These are phyloP conservation scores for Apiosordaria backusii DNA, from an alignment of 495 filamentous ascomycete species.

Conservation along the genomic window DNA sequence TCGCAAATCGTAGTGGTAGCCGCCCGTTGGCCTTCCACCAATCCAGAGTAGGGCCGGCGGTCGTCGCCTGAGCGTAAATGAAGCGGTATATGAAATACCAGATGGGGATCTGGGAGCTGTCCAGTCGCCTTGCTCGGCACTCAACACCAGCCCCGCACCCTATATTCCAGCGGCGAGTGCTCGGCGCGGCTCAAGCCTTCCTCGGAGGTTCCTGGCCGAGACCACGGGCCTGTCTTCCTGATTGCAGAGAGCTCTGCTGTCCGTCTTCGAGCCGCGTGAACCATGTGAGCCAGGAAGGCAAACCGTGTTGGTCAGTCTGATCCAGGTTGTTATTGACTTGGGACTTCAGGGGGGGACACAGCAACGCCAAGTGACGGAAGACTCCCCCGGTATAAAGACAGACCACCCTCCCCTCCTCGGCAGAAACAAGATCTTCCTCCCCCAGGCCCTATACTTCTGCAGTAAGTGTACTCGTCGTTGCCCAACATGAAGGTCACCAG, in stretches of 20 bases:
- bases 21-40: slow-evolving; percentile 17
- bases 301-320: not conserved
- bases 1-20: slow-evolving; percentile 11
- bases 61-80: slow-evolving; percentile 36
- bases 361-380: slow-evolving; percentile 10
- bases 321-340: not conserved
- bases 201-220: slow-evolving; percentile 47
- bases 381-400: slow-evolving; percentile 35
- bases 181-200: slow-evolving; percentile 33
- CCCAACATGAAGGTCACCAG: slow-evolving; percentile 45
- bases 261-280: slow-evolving; percentile 7
- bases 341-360: slow-evolving; percentile 4
- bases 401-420: slow-evolving; percentile 24
- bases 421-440: slow-evolving; percentile 7
- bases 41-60: slow-evolving; percentile 28
- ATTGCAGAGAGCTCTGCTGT: slow-evolving; percentile 33
- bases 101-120: slow-evolving; percentile 32
- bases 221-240: slow-evolving; percentile 47
- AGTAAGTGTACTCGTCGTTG: slow-evolving; percentile 18
- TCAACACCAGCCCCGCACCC: slow-evolving; percentile 39
- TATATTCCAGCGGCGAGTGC: slow-evolving; percentile 33
- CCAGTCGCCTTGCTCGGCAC: slow-evolving; percentile 34
- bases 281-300: not conserved
- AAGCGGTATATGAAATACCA: slow-evolving; percentile 34
- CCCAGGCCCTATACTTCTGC: slow-evolving; percentile 21